Evolutionary conservation across 306 rosid genomes (phyloP), one percentile per base, ranked within the genome.

Genomic region (Crotalaria pallida): DNA sequence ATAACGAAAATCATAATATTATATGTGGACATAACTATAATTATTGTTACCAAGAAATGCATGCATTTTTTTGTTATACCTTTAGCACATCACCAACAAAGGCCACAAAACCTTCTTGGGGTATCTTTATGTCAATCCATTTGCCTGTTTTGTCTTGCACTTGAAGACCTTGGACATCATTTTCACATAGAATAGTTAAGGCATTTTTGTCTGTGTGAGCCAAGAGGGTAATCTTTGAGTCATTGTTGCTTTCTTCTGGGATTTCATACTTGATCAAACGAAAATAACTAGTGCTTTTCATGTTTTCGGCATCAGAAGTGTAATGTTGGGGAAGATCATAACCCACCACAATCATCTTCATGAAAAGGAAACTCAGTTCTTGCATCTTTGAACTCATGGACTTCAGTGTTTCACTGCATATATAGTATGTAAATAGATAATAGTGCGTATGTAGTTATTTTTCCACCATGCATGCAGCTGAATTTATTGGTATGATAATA

Each of bases 111-210:
- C 79, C 81, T 17, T 66, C 19, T 3, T 40, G 31, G 4, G 89
- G 88, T 15, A 84, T 48, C 10, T 38, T 5, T 2, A 81, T 3
- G 7, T 61, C 50, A 41, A 77, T 4, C 93, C 93, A 88, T 0
- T 77, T 27, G 36, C 85, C 88, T 40, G 73, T 27, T 61, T 83
- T 88, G 66, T 82, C 62, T 2, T 68, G 67, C 4, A 87, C 47
- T 10, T 88, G 77, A 0, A 86, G 80, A 7, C 89, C 95, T 13
- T 80, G 83, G 3, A 88, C 86, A 0, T 73, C 79, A 67, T 86
- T 76, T 10, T 84, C 77, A 41, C 77, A 82, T n/a, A 88, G 57
- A 41, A 84, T 7, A 23, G 89, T 69, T 12, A 80, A 9, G 17
- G 72, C 7, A 7, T 41, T 50, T 56, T 67, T 82, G 83, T 88